Percentiles rank a stretch among this genome's conserved stretches.
These are phyloP conservation scores for Colletotrichum sp. DNA, from an alignment of 2,329 filamentous ascomycete species.

Conservation along the genomic window DNA sequence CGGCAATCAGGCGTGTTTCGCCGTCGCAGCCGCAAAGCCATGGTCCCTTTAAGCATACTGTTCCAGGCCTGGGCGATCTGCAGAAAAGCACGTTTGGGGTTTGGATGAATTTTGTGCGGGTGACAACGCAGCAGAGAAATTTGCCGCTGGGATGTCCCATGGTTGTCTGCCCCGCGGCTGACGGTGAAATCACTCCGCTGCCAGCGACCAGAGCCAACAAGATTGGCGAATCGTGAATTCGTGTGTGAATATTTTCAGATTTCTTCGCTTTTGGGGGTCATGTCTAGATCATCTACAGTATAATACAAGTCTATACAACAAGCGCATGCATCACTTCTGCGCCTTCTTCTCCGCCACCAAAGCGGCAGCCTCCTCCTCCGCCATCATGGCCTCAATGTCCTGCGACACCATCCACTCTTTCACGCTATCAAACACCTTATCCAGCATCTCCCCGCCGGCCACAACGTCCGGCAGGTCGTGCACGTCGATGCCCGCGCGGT, in stretches of 20 bases:
- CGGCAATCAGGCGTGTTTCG: neutral
- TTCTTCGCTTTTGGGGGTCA: neutral
- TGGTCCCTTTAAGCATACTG: neutral
- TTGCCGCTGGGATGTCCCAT: neutral
- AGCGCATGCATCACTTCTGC: neutral
- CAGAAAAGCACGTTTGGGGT: neutral
- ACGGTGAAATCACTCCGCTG: neutral
- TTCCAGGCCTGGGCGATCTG: conserved; percentile 1
- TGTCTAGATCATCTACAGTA: conserved; percentile 1
- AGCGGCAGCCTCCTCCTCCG: conserved; percentile 58
- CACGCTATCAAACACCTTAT: conserved; percentile 79
- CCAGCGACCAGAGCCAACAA: too few species aligned
- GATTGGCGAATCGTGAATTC: neutral
- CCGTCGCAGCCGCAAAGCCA: neutral
- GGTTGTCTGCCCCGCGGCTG: neutral
- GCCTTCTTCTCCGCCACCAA: conserved; percentile 10
- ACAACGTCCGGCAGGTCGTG: conserved; percentile 84
- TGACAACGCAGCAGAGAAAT: neutral
- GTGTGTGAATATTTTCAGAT: too few species aligned
- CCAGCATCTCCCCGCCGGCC: conserved; percentile 72
- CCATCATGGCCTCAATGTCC: conserved; percentile 76
- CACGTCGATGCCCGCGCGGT: conserved; percentile 79
- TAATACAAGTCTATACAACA: neutral
- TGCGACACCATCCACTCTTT: conserved; percentile 75
- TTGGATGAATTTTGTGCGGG: neutral